Conservation (phyloP, 140 eudicot genomes). For the Flaveria floridana region DNA sequence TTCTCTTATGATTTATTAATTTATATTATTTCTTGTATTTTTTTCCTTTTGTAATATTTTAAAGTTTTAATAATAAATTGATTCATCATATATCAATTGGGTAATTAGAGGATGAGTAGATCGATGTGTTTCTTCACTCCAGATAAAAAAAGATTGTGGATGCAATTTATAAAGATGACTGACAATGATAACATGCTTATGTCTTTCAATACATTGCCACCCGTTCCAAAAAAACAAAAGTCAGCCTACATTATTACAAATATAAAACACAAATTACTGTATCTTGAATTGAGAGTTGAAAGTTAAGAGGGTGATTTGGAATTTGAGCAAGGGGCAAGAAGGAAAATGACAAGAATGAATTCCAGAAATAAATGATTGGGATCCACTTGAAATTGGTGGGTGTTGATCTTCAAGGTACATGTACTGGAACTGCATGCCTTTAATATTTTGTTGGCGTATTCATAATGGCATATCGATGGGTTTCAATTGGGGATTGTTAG, state of each 20-base stretch:
- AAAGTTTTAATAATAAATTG: no score
- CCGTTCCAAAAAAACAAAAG: no score
- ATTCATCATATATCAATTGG: no score
- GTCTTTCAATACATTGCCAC: no score
- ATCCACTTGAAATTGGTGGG: conserved; percentile 27
- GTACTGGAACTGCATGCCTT: conserved; percentile 18
- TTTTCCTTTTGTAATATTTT: no score
- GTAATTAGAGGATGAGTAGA: no score
- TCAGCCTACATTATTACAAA: neutral
- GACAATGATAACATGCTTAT: no score
- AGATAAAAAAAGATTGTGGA: no score
- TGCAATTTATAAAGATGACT: no score
- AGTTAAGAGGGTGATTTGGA: neutral
- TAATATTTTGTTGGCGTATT: conserved; percentile 30
- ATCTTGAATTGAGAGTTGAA: neutral
- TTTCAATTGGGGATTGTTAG: conserved; percentile 25
- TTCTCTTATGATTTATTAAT: no score
- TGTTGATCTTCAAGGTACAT: conserved; percentile 16
- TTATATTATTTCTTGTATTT: no score
- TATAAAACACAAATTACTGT: neutral
- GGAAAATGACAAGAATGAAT: conserved; percentile 38
- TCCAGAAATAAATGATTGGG: conserved; percentile 35
- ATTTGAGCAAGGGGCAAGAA: neutral
- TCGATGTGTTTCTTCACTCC: no score
- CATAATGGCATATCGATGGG: conserved; percentile 17